Evolutionary conservation across 1,284 basidiomycete genomes (phyloP), one percentile per base, ranked within the genome.

Genomic region (Volvariella volvacea): DNA sequence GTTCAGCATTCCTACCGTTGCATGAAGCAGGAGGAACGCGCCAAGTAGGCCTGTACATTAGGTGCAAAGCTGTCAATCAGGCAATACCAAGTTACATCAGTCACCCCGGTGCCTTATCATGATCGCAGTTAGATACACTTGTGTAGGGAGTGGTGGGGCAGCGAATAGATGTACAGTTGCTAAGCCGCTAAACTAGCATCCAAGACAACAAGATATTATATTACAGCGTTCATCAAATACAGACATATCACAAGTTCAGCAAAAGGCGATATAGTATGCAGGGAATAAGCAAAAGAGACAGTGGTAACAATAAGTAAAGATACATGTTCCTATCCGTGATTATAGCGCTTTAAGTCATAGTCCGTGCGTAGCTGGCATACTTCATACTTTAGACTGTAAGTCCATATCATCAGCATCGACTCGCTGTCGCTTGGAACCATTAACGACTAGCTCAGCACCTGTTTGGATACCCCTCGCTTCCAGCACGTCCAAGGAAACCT

Each of bases 401-500:
- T 28, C 25, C 6, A 69, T 60, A 46, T 76, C 72, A 51, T 80
- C 79, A 51, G 76, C 71, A 44, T 74, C 67, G 50, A 77, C 61
- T 53, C 79, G 76, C 52, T 71, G 77, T 54, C 80, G 76, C 62
- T 81, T 80, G 46, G 73, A 64, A 37, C 69, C 67, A 17, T 67
- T 57, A 42, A 73, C 58, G n/a, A 20, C 25, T 12, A 12, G 6
- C 12, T 28, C 25, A 28, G 12, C 25, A 30, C 76, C 73, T 61
- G 81, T 70, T 22, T 78, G 81, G 52, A 88, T 79, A 30, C 86
- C 87, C 56, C 83, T 72, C 44, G 83, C 76, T 62, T 85, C 82
- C 43, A 89, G 66, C 15, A 84, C 82, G 62, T 87, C 83, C 64
- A 86, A 75, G 2, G 86, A 83, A 49, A 84, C 81, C 63, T 80